Percentiles rank a stretch among this genome's conserved stretches.
Conservation (phyloP, 2,329 filamentous ascomycete species). For the Chrysosporium keratinophilum region DNA sequence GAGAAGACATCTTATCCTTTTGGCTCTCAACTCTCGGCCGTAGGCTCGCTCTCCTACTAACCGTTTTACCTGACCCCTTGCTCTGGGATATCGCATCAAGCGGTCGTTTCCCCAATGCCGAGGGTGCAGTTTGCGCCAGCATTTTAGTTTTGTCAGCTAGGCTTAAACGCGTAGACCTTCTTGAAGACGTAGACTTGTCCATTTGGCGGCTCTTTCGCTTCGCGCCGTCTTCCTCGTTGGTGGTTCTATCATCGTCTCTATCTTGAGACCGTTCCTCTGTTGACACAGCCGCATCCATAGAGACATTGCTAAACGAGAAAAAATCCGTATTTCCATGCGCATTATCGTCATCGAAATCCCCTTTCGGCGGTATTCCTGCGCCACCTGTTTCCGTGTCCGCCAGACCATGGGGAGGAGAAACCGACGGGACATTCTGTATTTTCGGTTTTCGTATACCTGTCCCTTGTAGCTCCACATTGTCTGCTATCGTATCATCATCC, state of each 20-base stretch:
- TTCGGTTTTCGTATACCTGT: neutral
- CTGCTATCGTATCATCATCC: neutral
- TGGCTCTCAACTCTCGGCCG: conserved; percentile 40
- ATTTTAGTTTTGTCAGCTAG: conserved; percentile 36
- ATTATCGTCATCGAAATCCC: neutral
- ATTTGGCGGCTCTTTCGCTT: conserved; percentile 19
- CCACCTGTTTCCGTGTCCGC: neutral
- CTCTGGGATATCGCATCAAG: conserved; percentile 45
- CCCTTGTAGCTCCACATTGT: neutral
- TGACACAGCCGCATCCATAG: neutral
- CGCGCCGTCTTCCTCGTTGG: conserved; percentile 17
- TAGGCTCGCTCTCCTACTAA: conserved; percentile 46
- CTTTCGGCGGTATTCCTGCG: neutral
- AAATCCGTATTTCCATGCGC: neutral
- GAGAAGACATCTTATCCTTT: conserved; percentile 18
- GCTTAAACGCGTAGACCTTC: conserved; percentile 37
- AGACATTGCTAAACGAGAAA: neutral
- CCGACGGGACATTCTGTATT: neutral
- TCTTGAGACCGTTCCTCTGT: neutral
- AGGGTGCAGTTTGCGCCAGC: conserved; percentile 39
- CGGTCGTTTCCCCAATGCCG: conserved; percentile 51
- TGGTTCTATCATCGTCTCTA: neutral
- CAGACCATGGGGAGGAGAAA: neutral
- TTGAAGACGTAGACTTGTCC: conserved; percentile 21
- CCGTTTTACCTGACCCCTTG: conserved; percentile 45